phyloP scores from a whole-genome alignment of 441 rosid species.

The Flueggea neowawraea region DNA sequence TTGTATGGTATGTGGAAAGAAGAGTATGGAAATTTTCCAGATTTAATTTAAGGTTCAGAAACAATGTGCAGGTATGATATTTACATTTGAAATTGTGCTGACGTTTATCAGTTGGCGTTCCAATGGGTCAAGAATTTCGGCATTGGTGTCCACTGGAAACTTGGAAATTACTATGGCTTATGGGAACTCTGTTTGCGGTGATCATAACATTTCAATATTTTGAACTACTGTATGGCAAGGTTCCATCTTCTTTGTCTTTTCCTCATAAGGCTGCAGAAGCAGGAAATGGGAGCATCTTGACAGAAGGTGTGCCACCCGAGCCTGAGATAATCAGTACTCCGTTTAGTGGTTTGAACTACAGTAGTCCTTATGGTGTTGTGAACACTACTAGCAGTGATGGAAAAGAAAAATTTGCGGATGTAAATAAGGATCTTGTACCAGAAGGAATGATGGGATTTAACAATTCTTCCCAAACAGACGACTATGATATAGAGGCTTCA shows the following conservation, averaged over 20 bases:
- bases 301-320: slow-evolving; percentile 2
- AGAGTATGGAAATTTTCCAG: background rate
- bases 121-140: slow-evolving; percentile 36
- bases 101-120: background rate
- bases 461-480: slow-evolving; percentile 12
- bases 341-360: slow-evolving; percentile 19
- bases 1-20: no score
- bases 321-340: slow-evolving; percentile 7
- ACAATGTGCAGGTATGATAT: slow-evolving; percentile 22
- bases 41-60: background rate
- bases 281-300: slow-evolving; percentile 18
- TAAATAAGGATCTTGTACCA: slow-evolving; percentile 13
- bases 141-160: slow-evolving; percentile 24
- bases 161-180: slow-evolving; percentile 34
- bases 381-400: slow-evolving; percentile 12
- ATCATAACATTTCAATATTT: slow-evolving; percentile 35
- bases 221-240: slow-evolving; percentile 38
- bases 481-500: slow-evolving; percentile 14
- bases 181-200: slow-evolving; percentile 29
- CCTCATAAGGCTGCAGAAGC: slow-evolving; percentile 19
- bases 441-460: slow-evolving; percentile 14
- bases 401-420: slow-evolving; percentile 11
- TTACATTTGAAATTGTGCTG: background rate
- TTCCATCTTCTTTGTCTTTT: slow-evolving; percentile 31
- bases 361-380: slow-evolving; percentile 3